Evolutionary conservation across 2,329 filamentous ascomycete genomes (phyloP).

Genomic region (Fusarium papillatum): DNA sequence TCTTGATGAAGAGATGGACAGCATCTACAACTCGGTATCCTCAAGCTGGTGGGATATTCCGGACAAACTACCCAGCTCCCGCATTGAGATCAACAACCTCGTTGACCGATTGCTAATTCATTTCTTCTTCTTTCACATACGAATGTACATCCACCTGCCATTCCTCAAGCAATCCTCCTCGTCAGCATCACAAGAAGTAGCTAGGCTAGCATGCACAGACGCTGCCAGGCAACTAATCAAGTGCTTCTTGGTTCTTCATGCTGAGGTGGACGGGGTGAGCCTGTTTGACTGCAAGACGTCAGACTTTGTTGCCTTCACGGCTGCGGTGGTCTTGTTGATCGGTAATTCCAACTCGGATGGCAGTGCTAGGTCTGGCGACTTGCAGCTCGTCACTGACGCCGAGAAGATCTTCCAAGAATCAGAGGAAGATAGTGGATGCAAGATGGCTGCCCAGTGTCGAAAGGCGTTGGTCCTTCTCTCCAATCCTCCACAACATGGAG

Average conservation of each 20-base stretch:
- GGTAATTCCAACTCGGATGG: neutral
- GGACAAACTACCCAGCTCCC: neutral
- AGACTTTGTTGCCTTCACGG: neutral
- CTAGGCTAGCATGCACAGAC: neutral
- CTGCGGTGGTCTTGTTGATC: neutral
- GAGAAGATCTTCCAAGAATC: neutral
- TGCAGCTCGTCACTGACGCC: neutral
- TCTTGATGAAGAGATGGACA: neutral
- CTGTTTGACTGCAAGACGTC: neutral
- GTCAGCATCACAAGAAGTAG: neutral
- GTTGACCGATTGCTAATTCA: neutral
- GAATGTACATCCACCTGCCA: neutral
- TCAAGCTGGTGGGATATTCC: neutral
- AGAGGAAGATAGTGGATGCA: neutral
- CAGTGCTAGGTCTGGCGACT: neutral
- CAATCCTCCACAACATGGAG: neutral
- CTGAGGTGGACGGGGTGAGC: neutral
- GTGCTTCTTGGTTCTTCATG: neutral
- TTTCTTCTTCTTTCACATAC: neutral
- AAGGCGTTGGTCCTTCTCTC: neutral
- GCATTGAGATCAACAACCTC: neutral
- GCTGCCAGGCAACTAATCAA: neutral
- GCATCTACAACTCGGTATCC: neutral
- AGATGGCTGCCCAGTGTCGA: neutral
- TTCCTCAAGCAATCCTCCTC: neutral